Evolutionary conservation across 192 early-diverging fungal genomes (phyloP), one percentile per base, ranked within the genome.

Genomic region (Rhizophlyctis rosea): DNA sequence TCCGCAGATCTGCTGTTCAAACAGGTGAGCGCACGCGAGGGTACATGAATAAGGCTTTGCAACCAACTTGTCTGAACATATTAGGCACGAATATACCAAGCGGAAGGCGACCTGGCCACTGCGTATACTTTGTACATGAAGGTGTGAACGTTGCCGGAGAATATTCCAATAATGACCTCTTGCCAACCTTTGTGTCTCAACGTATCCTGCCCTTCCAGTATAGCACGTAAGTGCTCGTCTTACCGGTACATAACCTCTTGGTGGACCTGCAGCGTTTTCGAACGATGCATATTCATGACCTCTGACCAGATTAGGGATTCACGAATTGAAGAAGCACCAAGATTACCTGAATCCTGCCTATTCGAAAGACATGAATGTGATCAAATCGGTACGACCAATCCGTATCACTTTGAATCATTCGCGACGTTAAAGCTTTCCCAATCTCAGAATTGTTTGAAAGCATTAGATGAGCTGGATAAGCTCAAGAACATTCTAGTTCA

Each of bases 81-180:
- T 14, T 30, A 57, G 55, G 55, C 55, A 4, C 55, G 70, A 57
- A 65, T 83, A 9, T 87, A 88, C 67, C 63, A 77, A n/a, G 44
- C 63, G 39, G 88, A 91, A 67, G 72, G 82, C 64, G 85, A 91
- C 59, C 61, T 85, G 7, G 78, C 85, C 52, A 77, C 76, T 24
- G 86, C 87, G 1, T 91, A 91, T 55, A 75, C 87, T n/a, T 70
- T 82, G 32, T 88, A 87, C 60, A 72, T 91, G 76, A 77, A 81
- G 3, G 39, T 44, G 39, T 88, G 83, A 64, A 76, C 76, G 52
- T 82, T 69, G 79, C 83, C 70, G 35, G 79, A 25, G 1, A 3
- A 36, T 35, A 30, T 16, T 34, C 0, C 49, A 25, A 44, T 25
- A 7, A 33, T 24, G 7, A 28, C 14, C 18, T 21, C 18, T 9